Conservation (phyloP, 805 yeast species). For the Candida morakotiae region DNA sequence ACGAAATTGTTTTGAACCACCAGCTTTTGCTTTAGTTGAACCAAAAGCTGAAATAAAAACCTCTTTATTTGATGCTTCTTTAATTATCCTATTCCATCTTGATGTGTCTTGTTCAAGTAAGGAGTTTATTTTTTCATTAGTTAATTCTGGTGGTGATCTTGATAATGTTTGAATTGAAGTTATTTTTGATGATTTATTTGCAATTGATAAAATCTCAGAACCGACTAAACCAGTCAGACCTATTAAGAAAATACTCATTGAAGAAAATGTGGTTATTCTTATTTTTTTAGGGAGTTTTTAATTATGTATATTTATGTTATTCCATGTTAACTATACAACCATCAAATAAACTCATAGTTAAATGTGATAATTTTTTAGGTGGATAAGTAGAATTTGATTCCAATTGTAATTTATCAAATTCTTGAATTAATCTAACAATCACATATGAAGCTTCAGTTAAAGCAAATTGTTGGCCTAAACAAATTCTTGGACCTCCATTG, state of each 20-base stretch:
- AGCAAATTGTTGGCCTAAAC: conserved; percentile 56
- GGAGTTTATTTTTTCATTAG: conserved; percentile 28
- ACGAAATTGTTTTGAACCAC: conserved; percentile 64
- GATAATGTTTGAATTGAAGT: conserved; percentile 45
- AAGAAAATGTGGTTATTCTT: not conserved
- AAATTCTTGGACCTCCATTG: conserved; percentile 55
- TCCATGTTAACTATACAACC: conserved; percentile 6
- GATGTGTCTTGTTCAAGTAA: conserved; percentile 42
- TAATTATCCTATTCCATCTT: conserved; percentile 41
- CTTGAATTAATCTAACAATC: conserved; percentile 28
- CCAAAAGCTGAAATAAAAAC: conserved; percentile 65
- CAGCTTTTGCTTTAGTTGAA: conserved; percentile 70
- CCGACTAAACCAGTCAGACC: conserved; percentile 87
- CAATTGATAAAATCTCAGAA: conserved; percentile 44
- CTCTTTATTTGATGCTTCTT: not conserved
- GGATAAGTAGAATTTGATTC: conserved; percentile 17
- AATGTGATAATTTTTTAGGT: conserved; percentile 22
- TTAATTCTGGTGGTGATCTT: conserved; percentile 40
- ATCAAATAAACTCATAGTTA: conserved; percentile 20
- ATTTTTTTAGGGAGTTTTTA: too few relatives aligned
- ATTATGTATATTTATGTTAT: not conserved
- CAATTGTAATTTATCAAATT: conserved; percentile 14
- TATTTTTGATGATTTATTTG: conserved; percentile 32
- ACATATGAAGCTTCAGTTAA: conserved; percentile 48
- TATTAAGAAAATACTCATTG: conserved; percentile 25